Percentiles rank a stretch among this genome's conserved stretches.
These are phyloP conservation scores for Carpinus fangiana DNA, from an alignment of 306 rosid genomes.

Conservation along the genomic window DNA sequence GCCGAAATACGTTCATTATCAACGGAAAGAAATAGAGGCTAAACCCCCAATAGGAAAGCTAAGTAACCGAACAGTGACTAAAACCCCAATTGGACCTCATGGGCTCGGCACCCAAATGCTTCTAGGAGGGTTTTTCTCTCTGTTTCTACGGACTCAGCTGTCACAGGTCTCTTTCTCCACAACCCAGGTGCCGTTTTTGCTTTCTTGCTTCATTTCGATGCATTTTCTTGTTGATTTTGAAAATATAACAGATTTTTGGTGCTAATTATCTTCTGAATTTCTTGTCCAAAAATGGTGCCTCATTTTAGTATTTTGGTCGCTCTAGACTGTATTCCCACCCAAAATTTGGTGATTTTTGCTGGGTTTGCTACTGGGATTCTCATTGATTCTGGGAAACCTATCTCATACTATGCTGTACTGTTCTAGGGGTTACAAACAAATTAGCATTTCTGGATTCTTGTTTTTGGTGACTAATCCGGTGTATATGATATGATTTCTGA, in stretches of 20 bases:
- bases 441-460: background rate
- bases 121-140: slow-evolving; percentile 8
- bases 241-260: no score
- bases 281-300: slow-evolving; percentile 2
- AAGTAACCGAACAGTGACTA: background rate
- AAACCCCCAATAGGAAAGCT: background rate
- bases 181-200: slow-evolving; percentile 25
- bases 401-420: background rate
- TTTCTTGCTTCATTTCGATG: background rate
- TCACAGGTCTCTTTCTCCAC: slow-evolving; percentile 29
- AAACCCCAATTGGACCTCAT: slow-evolving; percentile 26
- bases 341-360: slow-evolving; percentile 17
- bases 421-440: slow-evolving; percentile 11
- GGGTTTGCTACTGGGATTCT: background rate
- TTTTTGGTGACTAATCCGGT: background rate
- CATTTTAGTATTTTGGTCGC: background rate
- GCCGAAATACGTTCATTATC: background rate
- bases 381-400: background rate
- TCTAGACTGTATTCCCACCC: background rate
- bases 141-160: slow-evolving; percentile 12
- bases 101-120: slow-evolving; percentile 32
- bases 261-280: background rate
- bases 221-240: background rate
- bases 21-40: background rate
- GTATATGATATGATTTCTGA: slow-evolving; percentile 1